Conservation (phyloP, 352 stramenopile species). For the Globisporangium abappressorium region DNA sequence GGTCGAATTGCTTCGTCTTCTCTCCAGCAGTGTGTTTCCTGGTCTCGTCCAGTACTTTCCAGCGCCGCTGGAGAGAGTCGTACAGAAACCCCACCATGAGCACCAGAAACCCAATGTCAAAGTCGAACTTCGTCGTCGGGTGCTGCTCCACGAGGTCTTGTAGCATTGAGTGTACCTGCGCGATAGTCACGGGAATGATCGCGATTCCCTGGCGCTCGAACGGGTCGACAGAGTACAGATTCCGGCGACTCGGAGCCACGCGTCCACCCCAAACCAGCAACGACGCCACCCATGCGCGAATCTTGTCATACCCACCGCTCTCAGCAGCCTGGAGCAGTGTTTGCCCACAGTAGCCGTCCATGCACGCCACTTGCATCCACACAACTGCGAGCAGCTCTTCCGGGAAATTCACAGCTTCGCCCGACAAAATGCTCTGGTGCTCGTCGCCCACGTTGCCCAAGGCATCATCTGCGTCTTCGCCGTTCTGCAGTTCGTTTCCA, state of each 20-base stretch:
- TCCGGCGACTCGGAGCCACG: conserved; percentile 32
- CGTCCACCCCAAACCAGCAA: conserved; percentile 71
- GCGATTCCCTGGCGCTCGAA: conserved; percentile 71
- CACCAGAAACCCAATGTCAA: conserved; percentile 67
- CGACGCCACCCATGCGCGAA: conserved; percentile 78
- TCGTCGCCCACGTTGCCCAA: conserved; percentile 2
- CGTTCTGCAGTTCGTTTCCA: conserved; percentile 7
- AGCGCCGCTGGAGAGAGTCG: conserved; percentile 56
- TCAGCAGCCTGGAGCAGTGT: conserved; percentile 77
- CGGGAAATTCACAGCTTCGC: conserved; percentile 36
- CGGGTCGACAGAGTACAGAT: conserved; percentile 38
- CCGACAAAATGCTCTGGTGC: conserved; percentile 18
- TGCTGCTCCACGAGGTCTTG: conserved; percentile 58
- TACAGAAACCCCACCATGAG: conserved; percentile 80
- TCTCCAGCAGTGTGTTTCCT: conserved; percentile 14
- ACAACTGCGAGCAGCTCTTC: conserved; percentile 71
- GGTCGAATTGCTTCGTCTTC: conserved; percentile 1
- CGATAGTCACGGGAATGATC: conserved; percentile 60
- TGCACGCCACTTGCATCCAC: conserved; percentile 78
- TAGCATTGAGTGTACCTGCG: conserved; percentile 50
- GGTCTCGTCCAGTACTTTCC: conserved; percentile 40
- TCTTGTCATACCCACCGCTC: conserved; percentile 67
- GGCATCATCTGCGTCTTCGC: conserved; percentile 6
- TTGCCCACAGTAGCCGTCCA: conserved; percentile 83
- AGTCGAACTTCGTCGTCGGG: conserved; percentile 63